Conservation (phyloP, 2,329 filamentous ascomycete species). For the Cladosporium halotolerans region DNA sequence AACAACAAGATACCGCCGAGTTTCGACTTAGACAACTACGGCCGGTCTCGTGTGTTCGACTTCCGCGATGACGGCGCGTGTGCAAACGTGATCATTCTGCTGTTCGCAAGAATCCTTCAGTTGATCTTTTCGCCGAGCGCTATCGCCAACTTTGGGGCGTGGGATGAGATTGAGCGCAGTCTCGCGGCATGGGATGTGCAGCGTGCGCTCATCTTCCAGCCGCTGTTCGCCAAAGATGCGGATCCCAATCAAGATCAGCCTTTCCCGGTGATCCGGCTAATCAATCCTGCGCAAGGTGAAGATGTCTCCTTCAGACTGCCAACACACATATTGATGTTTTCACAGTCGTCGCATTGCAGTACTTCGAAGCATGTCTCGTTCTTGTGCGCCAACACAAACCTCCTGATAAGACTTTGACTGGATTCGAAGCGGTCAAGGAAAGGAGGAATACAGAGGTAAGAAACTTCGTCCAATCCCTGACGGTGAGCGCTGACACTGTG, state of each 20-base stretch:
- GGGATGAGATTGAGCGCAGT: conserved; percentile 15
- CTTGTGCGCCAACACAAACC: conserved; percentile 19
- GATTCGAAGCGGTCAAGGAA: conserved; percentile 18
- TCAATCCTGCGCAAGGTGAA: conserved; percentile 28
- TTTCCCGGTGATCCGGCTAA: conserved; percentile 29
- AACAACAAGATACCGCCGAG: conserved; percentile 34
- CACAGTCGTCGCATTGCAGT: conserved; percentile 31
- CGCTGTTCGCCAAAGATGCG: conserved; percentile 23
- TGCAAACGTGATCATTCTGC: conserved; percentile 34
- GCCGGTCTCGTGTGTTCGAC: conserved; percentile 33
- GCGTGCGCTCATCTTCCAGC: conserved; percentile 21
- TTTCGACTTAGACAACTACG: conserved; percentile 34
- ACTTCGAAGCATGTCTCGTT: conserved; percentile 32
- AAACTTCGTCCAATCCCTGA: neutral
- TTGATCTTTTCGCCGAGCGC: conserved; percentile 12
- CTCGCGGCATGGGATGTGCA: conserved; percentile 19
- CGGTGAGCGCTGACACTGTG: neutral
- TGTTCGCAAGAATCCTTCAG: conserved; percentile 35
- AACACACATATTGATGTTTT: neutral
- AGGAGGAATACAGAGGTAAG: conserved; percentile 16
- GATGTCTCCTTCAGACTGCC: neutral
- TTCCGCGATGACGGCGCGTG: conserved; percentile 34
- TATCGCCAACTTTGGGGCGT: conserved; percentile 4
- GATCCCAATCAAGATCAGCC: conserved; percentile 15
- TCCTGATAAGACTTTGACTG: conserved; percentile 10